phyloP scores from a whole-genome alignment of 768 basidiomycete species.

The Suillus weaverae region DNA sequence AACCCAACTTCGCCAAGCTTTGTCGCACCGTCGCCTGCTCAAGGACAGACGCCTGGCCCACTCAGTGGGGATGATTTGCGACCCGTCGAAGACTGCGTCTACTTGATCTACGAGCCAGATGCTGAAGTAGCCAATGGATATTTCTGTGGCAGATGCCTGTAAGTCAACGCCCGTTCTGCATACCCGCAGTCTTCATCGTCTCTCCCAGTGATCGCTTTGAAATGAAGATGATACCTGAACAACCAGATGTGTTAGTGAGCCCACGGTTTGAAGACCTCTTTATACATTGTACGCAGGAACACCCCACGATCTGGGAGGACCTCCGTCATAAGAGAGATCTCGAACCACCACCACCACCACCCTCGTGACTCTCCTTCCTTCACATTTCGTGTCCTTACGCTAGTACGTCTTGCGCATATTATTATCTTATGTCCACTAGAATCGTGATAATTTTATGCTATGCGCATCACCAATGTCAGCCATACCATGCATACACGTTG shows the following conservation, averaged over 20 bases:
- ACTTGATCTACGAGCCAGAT: conserved; percentile 34
- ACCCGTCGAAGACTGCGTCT: conserved; percentile 45
- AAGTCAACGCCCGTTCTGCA: conserved; percentile 24
- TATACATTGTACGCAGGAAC: conserved; percentile 48
- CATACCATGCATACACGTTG: neutral
- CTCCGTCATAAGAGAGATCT: conserved; percentile 29
- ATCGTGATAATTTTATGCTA: conserved; percentile 16
- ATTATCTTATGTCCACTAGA: conserved; percentile 14
- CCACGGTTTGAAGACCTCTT: conserved; percentile 43
- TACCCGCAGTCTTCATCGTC: neutral
- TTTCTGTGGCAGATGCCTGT: conserved; percentile 56
- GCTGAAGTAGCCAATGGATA: conserved; percentile 28
- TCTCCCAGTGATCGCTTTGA: conserved; percentile 27
- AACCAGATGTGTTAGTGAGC: conserved; percentile 28
- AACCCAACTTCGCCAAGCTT: conserved; percentile 1
- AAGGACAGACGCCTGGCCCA: conserved; percentile 4
- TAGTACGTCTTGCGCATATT: conserved; percentile 14
- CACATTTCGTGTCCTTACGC: neutral
- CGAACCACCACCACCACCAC: neutral
- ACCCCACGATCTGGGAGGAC: conserved; percentile 50
- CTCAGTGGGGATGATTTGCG: conserved; percentile 26
- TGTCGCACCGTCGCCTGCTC: neutral
- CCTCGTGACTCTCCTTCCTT: neutral
- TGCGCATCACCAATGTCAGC: neutral
- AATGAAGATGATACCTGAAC: conserved; percentile 26